Percentiles rank a stretch among this genome's conserved stretches.
phyloP scores from a whole-genome alignment of 352 stramenopile species.

The Globisporangium cylindrosporum region DNA sequence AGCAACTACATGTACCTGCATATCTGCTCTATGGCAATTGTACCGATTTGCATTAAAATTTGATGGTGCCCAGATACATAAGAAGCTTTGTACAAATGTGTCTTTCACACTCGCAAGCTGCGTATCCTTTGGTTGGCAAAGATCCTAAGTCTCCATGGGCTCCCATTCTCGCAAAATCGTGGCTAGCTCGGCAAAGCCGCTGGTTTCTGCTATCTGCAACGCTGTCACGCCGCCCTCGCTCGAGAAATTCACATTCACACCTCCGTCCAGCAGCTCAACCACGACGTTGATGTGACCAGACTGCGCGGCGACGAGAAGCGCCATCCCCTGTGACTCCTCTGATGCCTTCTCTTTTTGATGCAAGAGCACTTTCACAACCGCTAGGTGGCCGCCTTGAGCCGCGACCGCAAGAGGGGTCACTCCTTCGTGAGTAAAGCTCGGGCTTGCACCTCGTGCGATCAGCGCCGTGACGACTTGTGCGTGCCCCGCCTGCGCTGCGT shows the following conservation, averaged over 20 bases:
- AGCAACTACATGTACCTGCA: no score
- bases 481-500: slow-evolving; percentile 11
- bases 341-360: not conserved
- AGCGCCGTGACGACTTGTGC: not conserved
- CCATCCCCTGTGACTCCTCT: slow-evolving; percentile 4
- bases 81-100: no score
- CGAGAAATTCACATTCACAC: slow-evolving; percentile 6
- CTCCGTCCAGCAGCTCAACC: slow-evolving; percentile 8
- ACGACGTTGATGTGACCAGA: slow-evolving; percentile 4
- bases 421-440: not conserved
- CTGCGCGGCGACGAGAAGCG: slow-evolving; percentile 5
- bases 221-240: slow-evolving; percentile 3
- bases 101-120: no score
- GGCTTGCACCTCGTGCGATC: slow-evolving; percentile 2
- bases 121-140: no score
- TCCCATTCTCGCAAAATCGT: slow-evolving; percentile 14
- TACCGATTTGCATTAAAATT: no score
- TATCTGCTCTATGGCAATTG: no score
- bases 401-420: slow-evolving; percentile 3
- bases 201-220: slow-evolving; percentile 9
- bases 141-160: slow-evolving; percentile 1
- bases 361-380: not conserved
- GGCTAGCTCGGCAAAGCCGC: slow-evolving; percentile 2
- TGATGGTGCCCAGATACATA: no score
- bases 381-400: slow-evolving; percentile 6